These are phyloP conservation scores for Dimargaris xerosporica DNA, from an alignment of 192 early-diverging fungal genomes.

Conservation along the genomic window DNA sequence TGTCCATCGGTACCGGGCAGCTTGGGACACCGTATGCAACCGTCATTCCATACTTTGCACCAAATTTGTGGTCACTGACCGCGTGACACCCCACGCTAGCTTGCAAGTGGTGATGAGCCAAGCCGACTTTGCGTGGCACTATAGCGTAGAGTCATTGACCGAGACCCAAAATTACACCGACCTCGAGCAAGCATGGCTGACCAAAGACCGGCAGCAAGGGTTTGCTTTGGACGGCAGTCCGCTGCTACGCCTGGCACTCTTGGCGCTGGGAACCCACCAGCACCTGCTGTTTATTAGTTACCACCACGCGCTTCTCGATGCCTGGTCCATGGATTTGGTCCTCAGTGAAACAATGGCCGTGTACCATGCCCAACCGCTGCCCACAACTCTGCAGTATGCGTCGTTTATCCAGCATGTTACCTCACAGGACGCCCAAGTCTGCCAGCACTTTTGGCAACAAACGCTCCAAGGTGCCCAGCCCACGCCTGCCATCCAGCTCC, in stretches of 20 bases:
- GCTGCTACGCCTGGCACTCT: background rate
- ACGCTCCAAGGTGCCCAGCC: background rate
- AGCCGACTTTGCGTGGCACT: background rate
- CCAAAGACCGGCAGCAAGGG: background rate
- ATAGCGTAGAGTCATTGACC: too few relatives aligned
- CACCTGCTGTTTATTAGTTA: background rate
- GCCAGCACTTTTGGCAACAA: background rate
- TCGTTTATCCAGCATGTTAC: background rate
- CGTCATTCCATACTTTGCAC: background rate
- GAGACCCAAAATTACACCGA: too few relatives aligned
- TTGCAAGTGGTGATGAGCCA: background rate
- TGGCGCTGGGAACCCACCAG: background rate
- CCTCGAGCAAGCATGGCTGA: too few relatives aligned
- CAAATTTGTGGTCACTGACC: background rate
- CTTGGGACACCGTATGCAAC: background rate
- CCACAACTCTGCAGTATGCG: background rate
- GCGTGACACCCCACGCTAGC: background rate
- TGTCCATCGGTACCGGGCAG: background rate
- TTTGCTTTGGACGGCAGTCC: background rate
- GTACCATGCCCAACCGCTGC: constrained; percentile 4
- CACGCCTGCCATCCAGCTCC: constrained; percentile 5
- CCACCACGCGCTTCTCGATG: constrained; percentile 11
- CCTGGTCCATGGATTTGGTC: constrained; percentile 8
- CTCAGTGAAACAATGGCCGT: background rate
- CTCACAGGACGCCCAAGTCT: background rate